Conservation (phyloP, 345 rosid genomes). For the Eucalyptus rudis region DNA sequence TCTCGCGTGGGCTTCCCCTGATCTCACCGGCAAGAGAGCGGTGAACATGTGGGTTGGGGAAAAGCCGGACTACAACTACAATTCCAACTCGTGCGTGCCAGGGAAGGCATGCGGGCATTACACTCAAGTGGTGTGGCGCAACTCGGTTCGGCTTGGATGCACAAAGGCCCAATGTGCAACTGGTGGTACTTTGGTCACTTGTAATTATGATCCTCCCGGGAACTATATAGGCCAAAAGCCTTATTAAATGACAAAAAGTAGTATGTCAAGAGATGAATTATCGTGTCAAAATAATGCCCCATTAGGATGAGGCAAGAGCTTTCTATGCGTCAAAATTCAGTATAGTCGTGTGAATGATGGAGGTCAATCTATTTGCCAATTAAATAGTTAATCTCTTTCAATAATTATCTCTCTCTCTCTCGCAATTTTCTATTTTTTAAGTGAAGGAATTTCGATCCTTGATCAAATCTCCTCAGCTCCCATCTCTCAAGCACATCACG, state of each 20-base stretch:
- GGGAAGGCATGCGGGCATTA: neutral
- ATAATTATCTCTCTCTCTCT: neutral
- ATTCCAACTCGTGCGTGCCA: neutral
- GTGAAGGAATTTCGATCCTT: neutral
- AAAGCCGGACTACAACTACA: neutral
- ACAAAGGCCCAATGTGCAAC: neutral
- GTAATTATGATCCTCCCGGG: constrained; percentile 12
- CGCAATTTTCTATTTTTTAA: neutral
- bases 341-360: neutral
- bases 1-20: neutral
- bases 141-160: neutral
- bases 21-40: neutral
- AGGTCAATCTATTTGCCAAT: neutral
- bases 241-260: neutral
- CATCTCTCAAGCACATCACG: neutral
- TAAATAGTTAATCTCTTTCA: neutral
- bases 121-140: constrained; percentile 2
- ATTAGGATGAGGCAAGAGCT: neutral
- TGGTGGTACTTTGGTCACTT: neutral
- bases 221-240: neutral
- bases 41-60: neutral
- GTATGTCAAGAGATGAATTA: neutral
- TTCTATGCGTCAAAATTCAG: neutral
- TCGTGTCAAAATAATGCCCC: neutral
- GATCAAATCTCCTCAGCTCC: neutral